Base-by-base conservation (phyloP, 768 basidiomycete genomes). In the Agrocybe chaxingu region DNA sequence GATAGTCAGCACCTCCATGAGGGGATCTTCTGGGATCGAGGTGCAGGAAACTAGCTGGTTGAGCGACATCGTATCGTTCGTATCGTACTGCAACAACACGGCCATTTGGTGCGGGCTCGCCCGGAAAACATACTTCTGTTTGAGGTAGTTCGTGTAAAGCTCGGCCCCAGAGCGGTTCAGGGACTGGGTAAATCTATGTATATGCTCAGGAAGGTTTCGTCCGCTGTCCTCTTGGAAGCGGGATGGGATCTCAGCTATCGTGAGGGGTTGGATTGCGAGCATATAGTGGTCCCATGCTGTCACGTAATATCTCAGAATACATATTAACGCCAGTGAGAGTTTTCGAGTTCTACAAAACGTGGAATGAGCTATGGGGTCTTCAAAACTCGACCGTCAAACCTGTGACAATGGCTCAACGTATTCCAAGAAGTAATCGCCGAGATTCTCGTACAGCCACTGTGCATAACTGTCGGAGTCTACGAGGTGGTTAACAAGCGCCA, bases 161-260 rank as follows among this genome's bases (percentile, higher is more conserved):
- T 98, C 97, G 70, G 94, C 95, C 77, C 97, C 96, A 41, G 89
- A 94, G 66, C 95, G 92, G 65, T 98, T 96, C 97, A 97, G 98
- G 6, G 98, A 71, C 96, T 96, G 98, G 0, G 92, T 95, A 30
- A 98, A 79, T 61, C 97, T 97, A 51, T 96, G 89, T 7, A 95
- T 95, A 2, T 24, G 1, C 24, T 24, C 24, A 24, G 5, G 89
- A 91, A 69, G 96, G 93, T 68, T 95, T 94, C 58, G 87, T 87
- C 62, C 91, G 89, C 69, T 98, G 74, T 93, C 98, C 58, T 88
- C 85, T 58, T 84, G 81, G 79, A 99, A 99, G 31, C 92, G 85
- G 57, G 88, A 77, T 31, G 85, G 71, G 55, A 99, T 88, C 65
- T 98, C 95, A 5, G 81, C 70, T 0, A 97, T 97, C 48, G 97